phyloP scores from a whole-genome alignment of 2,329 filamentous ascomycete species.

The Septoria petroselini region DNA sequence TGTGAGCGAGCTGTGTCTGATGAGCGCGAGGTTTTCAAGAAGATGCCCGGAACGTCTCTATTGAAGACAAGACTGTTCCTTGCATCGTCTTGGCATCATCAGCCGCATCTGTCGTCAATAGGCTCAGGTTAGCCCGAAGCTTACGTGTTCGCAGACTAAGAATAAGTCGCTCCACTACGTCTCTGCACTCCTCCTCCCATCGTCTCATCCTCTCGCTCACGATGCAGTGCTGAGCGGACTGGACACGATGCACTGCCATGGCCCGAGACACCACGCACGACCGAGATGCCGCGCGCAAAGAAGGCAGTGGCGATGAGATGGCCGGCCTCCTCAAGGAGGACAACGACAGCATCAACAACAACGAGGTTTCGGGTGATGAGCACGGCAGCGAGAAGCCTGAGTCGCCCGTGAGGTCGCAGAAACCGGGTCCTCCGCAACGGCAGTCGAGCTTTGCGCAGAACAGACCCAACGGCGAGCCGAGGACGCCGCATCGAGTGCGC shows the following conservation, averaged over 20 bases:
- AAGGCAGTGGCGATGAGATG: slow-evolving; percentile 30
- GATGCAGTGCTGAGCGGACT: slow-evolving; percentile 16
- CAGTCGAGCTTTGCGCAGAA: slow-evolving; percentile 48
- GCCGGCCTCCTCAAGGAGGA: slow-evolving; percentile 29
- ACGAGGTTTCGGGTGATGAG: slow-evolving; percentile 29
- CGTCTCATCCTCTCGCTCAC: background rate
- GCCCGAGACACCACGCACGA: slow-evolving; percentile 34
- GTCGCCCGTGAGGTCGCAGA: slow-evolving; percentile 11
- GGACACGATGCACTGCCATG: slow-evolving; percentile 40
- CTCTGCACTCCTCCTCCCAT: background rate
- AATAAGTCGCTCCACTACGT: too few species aligned
- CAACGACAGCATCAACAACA: slow-evolving; percentile 20
- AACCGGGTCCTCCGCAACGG: slow-evolving; percentile 26
- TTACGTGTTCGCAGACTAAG: slow-evolving; percentile 1
- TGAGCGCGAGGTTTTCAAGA: too few species aligned
- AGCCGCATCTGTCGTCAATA: slow-evolving; percentile 9
- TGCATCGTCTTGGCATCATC: too few species aligned
- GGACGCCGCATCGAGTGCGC: slow-evolving; percentile 70
- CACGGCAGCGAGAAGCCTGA: slow-evolving; percentile 23
- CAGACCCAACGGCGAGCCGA: slow-evolving; percentile 51
- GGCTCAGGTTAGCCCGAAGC: slow-evolving; percentile 5
- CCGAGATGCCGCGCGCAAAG: slow-evolving; percentile 29
- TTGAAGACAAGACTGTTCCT: too few species aligned
- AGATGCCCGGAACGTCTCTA: too few species aligned
- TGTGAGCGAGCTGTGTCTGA: too few species aligned